Evolutionary conservation across 2,329 filamentous ascomycete genomes (phyloP).

Genomic region (Parasarocladium wereldwijsianum): DNA sequence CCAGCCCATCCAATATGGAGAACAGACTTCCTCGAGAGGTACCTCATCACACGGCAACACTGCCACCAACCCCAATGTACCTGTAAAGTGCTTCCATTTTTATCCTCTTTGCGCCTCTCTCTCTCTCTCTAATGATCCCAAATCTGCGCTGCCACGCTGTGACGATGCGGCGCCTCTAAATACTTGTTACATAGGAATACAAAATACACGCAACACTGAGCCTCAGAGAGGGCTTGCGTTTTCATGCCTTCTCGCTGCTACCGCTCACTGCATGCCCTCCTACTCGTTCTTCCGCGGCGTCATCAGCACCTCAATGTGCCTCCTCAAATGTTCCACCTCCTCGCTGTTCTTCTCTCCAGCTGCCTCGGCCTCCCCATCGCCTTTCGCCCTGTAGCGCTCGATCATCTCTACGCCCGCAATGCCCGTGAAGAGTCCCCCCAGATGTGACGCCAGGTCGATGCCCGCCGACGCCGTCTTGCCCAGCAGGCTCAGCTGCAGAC

Average conservation of each 20-base stretch:
- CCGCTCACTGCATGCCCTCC: slow-evolving; percentile 1
- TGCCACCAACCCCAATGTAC: background rate
- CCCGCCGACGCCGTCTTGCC: slow-evolving; percentile 25
- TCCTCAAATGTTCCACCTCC: slow-evolving; percentile 4
- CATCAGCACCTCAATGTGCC: background rate
- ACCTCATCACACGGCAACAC: background rate
- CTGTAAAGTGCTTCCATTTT: background rate
- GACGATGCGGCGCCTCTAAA: too few species aligned
- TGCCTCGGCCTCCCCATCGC: slow-evolving; percentile 7
- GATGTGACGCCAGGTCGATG: slow-evolving; percentile 37
- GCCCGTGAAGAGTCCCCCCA: slow-evolving; percentile 35
- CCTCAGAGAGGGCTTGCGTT: too few species aligned
- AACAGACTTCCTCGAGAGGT: background rate
- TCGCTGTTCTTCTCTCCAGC: background rate
- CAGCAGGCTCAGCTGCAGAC: slow-evolving; percentile 29
- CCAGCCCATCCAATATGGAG: background rate
- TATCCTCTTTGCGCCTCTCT: background rate
- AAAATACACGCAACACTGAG: too few species aligned
- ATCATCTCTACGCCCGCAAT: slow-evolving; percentile 23
- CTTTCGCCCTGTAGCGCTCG: slow-evolving; percentile 9
- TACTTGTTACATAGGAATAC: too few species aligned
- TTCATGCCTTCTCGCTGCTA: too few species aligned
- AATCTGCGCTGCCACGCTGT: too few species aligned
- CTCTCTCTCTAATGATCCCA: too few species aligned
- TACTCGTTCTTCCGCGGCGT: background rate